Conservation (phyloP, 148 eudicot species). For the Chenopodium album region DNA sequence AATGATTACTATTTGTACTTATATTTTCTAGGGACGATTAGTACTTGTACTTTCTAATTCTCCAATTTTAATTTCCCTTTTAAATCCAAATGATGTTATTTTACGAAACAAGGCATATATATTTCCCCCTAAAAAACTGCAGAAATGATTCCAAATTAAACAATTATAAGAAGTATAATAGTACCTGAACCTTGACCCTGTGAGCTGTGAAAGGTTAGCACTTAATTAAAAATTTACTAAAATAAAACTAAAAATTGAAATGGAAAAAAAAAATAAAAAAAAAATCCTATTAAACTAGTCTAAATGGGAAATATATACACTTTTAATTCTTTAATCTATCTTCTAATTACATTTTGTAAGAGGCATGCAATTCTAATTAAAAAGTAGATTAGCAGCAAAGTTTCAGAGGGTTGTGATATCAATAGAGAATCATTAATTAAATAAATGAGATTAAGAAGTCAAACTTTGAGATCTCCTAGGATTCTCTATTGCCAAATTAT, state of each 20-base stretch:
- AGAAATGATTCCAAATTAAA: too few relatives aligned
- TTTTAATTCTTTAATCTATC: not conserved
- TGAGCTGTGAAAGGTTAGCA: not conserved
- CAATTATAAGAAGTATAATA: not conserved
- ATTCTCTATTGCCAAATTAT: not conserved
- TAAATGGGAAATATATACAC: not conserved
- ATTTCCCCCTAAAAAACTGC: too few relatives aligned
- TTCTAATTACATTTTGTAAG: not conserved
- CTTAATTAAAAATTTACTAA: not conserved
- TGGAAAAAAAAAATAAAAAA: too few relatives aligned
- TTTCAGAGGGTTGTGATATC: not conserved
- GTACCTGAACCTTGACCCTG: not conserved
- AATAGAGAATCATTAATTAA: not conserved
- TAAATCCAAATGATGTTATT: too few relatives aligned
- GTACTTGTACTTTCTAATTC: too few relatives aligned
- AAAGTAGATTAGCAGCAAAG: not conserved
- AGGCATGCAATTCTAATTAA: not conserved
- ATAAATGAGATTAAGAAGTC: not conserved
- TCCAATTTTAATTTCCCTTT: too few relatives aligned
- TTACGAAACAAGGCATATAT: too few relatives aligned
- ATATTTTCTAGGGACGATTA: too few relatives aligned
- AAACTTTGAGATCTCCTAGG: conserved; percentile 18
- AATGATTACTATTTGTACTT: too few relatives aligned
- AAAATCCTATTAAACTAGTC: not conserved
- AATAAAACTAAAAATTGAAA: too few relatives aligned